Conservation (phyloP, 1,139 yeast genomes). For the Candida tropicalis region DNA sequence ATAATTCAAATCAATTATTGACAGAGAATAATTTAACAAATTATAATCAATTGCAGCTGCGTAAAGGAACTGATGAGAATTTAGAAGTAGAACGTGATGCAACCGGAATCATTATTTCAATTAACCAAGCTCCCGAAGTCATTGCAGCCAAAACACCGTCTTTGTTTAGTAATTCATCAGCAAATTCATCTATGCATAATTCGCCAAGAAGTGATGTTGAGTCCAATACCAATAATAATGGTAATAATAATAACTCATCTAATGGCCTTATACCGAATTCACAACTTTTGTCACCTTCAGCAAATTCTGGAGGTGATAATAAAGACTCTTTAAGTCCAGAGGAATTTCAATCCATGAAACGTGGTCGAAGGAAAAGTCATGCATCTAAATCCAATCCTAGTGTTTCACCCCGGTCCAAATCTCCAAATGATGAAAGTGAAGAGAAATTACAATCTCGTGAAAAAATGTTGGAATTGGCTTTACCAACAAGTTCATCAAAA, state of each 20-base stretch:
- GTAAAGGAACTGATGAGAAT: constrained; percentile 1
- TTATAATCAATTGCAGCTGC: constrained; percentile 17
- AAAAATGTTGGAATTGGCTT: constrained; percentile 65
- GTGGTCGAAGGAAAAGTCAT: constrained; percentile 39
- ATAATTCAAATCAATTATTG: constrained; percentile 18
- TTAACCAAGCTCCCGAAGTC: constrained; percentile 36
- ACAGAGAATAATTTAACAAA: constrained; percentile 32
- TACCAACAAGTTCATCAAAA: constrained; percentile 50
- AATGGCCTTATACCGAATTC: constrained; percentile 23
- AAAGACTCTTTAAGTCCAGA: constrained; percentile 35
- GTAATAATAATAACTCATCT: constrained; percentile 7
- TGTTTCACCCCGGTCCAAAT: constrained; percentile 18
- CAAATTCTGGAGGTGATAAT: constrained; percentile 10
- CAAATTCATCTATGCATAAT: constrained; percentile 31
- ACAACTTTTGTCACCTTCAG: constrained; percentile 19
- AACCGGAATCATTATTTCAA: constrained; percentile 28
- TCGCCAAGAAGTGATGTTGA: constrained; percentile 18
- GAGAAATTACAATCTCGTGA: constrained; percentile 41
- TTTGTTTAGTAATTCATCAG: constrained; percentile 44
- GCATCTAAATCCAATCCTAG: constrained; percentile 23
- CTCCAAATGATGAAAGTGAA: constrained; percentile 15
- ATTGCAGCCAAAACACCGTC: constrained; percentile 45
- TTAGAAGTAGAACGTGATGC: constrained; percentile 18
- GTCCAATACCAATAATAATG: constrained; percentile 10
- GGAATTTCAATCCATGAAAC: constrained; percentile 31